phyloP scores from a whole-genome alignment of 2,329 filamentous ascomycete species.

The Curvularia lunata region DNA sequence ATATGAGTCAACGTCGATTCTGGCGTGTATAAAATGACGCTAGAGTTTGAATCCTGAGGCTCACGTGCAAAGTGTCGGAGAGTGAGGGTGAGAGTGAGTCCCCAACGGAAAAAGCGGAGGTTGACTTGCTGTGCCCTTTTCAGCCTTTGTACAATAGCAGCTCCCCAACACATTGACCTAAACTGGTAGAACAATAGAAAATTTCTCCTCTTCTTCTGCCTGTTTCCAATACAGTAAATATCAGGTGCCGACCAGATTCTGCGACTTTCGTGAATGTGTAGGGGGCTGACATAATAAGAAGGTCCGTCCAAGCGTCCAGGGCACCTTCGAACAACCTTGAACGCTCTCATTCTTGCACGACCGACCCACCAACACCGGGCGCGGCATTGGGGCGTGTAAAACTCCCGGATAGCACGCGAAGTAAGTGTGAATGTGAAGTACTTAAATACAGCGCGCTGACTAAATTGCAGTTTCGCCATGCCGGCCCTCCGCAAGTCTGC shows the following conservation, averaged over 20 bases:
- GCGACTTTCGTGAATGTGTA: constrained; percentile 22
- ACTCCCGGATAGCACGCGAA: constrained; percentile 40
- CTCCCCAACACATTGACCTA: background rate
- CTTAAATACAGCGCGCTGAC: constrained; percentile 37
- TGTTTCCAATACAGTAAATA: background rate
- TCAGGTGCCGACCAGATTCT: constrained; percentile 5
- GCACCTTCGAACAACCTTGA: constrained; percentile 31
- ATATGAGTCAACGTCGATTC: background rate
- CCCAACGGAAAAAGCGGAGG: constrained; percentile 15
- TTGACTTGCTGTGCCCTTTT: background rate
- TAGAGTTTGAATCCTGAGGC: background rate
- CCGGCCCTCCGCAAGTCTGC: constrained; percentile 48
- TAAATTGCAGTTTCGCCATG: constrained; percentile 45
- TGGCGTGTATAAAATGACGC: background rate
- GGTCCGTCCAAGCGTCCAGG: constrained; percentile 26
- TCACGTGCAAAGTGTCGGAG: background rate
- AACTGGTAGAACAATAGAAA: background rate
- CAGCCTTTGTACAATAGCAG: background rate
- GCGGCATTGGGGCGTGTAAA: constrained; percentile 36
- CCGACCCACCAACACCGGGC: constrained; percentile 38
- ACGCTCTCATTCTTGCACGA: constrained; percentile 31
- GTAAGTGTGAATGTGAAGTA: constrained; percentile 29
- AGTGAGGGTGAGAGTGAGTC: constrained; percentile 13
- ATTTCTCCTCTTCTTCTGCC: background rate
- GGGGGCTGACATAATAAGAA: constrained; percentile 28